Evolutionary conservation across 805 yeast species (phyloP).

Genomic region (Saturnispora saitoi): DNA sequence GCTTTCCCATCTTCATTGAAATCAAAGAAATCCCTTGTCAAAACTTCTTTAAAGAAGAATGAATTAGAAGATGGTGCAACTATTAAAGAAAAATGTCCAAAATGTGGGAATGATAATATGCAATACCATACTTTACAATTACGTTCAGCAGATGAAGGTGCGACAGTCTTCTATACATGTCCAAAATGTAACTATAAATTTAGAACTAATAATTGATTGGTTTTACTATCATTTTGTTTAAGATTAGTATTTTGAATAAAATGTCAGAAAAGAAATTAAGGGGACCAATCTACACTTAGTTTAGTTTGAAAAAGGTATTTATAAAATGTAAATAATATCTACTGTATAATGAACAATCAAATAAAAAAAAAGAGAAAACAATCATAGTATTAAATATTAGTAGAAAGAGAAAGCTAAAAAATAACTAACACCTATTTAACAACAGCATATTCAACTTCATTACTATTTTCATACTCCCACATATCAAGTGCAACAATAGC

Average conservation of each 20-base stretch:
- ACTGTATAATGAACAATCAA: no score
- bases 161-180: conserved; percentile 97
- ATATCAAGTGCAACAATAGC: conserved; percentile 96
- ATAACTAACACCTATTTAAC: conserved; percentile 6
- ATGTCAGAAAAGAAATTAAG: neutral
- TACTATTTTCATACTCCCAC: conserved; percentile 91
- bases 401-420: neutral
- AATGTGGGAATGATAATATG: conserved; percentile 98
- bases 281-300: no score
- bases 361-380: neutral
- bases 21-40: conserved; percentile 81
- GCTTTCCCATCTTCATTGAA: conserved; percentile 87
- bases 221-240: neutral
- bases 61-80: conserved; percentile 94
- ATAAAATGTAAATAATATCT: no score
- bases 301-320: no score
- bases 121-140: conserved; percentile 93
- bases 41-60: conserved; percentile 65
- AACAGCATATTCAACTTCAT: conserved; percentile 67
- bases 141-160: conserved; percentile 99
- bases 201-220: conserved; percentile 74
- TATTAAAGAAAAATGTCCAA: conserved; percentile 96
- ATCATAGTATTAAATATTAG: no score
- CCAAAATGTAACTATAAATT: conserved; percentile 86
- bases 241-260: neutral